Conservation (phyloP, 768 basidiomycete genomes). For the Coprinellus micaceus region DNA sequence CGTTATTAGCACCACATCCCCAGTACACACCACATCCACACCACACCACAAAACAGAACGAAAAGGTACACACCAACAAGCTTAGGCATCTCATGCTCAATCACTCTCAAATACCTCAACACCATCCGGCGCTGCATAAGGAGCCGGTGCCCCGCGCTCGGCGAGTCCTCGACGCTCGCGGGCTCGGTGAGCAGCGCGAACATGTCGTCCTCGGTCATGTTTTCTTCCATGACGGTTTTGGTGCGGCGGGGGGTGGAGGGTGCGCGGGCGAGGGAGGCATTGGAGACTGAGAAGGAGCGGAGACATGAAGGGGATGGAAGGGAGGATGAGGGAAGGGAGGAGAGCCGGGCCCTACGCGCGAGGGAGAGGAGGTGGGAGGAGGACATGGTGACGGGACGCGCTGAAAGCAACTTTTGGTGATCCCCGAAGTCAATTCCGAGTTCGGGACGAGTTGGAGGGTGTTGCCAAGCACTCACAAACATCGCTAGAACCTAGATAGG, state of each 20-base stretch:
- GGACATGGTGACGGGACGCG: too few relatives aligned
- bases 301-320: not conserved
- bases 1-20: not conserved
- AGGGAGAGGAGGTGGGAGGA: too few relatives aligned
- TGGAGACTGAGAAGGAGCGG: constrained; percentile 5
- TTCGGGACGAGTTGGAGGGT: too few relatives aligned
- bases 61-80: constrained; percentile 59
- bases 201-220: constrained; percentile 36
- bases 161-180: constrained; percentile 57
- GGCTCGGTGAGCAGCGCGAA: constrained; percentile 43
- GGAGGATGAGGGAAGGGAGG: too few relatives aligned
- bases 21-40: not conserved
- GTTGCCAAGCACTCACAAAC: too few relatives aligned
- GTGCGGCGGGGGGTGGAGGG: constrained; percentile 31
- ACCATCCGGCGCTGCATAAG: constrained; percentile 71
- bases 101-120: constrained; percentile 76
- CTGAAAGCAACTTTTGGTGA: too few relatives aligned
- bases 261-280: constrained; percentile 21
- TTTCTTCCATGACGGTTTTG: constrained; percentile 35
- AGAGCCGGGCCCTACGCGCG: too few relatives aligned
- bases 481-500: too few relatives aligned
- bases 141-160: constrained; percentile 67
- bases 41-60: constrained; percentile 2
- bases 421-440: too few relatives aligned
- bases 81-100: constrained; percentile 86